Percentiles rank a stretch among this genome's conserved stretches.
These are phyloP conservation scores for Camellia sinensis DNA, from an alignment of 148 eudicot genomes.

Conservation along the genomic window DNA sequence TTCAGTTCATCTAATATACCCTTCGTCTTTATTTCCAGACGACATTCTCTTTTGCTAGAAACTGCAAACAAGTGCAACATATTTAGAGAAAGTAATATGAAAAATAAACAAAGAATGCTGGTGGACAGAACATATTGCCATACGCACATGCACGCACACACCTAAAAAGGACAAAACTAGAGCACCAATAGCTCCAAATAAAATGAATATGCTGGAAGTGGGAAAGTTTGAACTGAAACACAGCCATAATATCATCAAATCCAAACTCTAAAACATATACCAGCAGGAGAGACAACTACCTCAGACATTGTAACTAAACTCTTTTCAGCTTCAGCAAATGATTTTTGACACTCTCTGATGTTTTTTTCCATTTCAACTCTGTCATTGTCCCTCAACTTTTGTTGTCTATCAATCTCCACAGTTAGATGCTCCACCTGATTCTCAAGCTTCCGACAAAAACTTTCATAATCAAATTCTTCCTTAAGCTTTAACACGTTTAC, in stretches of 20 bases:
- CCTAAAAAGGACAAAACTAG: background rate
- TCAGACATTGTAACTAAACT: constrained; percentile 68
- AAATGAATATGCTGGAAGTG: background rate
- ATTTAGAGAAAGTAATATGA: background rate
- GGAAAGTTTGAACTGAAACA: background rate
- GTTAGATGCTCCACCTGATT: constrained; percentile 79
- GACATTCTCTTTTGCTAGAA: constrained; percentile 68
- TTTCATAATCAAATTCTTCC: constrained; percentile 97
- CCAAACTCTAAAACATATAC: background rate
- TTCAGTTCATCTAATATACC: constrained; percentile 44
- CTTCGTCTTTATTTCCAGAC: constrained; percentile 51
- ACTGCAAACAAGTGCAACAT: constrained; percentile 35
- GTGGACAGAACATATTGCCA: background rate
- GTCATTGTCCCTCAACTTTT: constrained; percentile 66
- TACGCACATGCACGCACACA: background rate
- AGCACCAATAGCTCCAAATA: background rate
- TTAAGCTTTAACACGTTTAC: constrained; percentile 82
- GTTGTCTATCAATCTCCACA: constrained; percentile 82
- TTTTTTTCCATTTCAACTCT: constrained; percentile 59
- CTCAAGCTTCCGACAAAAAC: constrained; percentile 86
- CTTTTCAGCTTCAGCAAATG: constrained; percentile 70
- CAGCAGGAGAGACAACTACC: constrained; percentile 53
- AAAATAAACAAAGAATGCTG: background rate
- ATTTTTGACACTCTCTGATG: constrained; percentile 56
- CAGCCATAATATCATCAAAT: background rate